Base-by-base conservation (phyloP, 139 green algal genomes). In the Gonium pectorale region DNA sequence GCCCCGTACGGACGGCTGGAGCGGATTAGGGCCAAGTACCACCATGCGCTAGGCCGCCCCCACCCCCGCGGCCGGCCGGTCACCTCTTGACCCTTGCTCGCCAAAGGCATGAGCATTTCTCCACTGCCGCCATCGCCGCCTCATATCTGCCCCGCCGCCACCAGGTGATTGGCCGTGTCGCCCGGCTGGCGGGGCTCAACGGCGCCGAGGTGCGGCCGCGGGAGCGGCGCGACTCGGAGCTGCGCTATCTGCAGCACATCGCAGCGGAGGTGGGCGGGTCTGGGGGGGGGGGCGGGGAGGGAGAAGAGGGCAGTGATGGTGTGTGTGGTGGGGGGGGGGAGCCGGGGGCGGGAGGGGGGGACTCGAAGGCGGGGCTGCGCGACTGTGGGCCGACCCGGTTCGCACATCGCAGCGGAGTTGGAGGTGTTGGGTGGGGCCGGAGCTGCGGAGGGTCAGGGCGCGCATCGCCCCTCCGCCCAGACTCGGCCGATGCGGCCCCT, bases 211-310 rank as follows among this genome's bases (percentile, higher is more conserved):
- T 98, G 24, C 90, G 86, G 43, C 67, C 84, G 5, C 83, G 80
- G 0, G 95, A 98, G 89, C 88, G 95, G 1, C 85, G 90, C 26
- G 95, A 98, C 79, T 81, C 85, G 51, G 95, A 98, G 84, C 81
- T 97, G 46, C 88, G 92, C 33, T 98, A 97, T 88, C 83, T 97
- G 56, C 90, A 92, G 56, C 83, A 78, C 68, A 49, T 89, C 4
- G 40, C 88, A 37, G 79, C 81, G 27, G 82, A 92, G 41, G 38
- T 86, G 74, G 38, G 72, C 56, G 59, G 24, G 56, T 64, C 19
- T 64, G 56, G 15, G 9, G 15, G 56, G 6, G 56, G 56, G 56
- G 56, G 56, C 6, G 56, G 21, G 31, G 62, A 22, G 62, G 62
- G 19, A 43, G 17, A 43, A 19, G 22, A 40, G 27, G n/a, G 71